Evolutionary conservation across 106 monocot species (phyloP), one percentile per base, ranked within the genome.

Genomic region (Amphibolis antarctica): DNA sequence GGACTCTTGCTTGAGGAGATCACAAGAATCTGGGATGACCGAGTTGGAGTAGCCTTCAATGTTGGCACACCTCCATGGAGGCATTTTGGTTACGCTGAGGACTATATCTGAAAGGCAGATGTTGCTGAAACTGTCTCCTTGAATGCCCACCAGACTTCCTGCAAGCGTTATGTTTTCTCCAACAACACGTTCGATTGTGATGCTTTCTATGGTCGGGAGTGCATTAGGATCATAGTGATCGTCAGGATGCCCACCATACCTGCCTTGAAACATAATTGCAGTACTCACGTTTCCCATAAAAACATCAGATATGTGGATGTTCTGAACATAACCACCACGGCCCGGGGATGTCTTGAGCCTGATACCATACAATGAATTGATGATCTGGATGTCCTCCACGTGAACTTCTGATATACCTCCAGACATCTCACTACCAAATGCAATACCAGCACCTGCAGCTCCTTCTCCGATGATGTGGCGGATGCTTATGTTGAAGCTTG

Each of bases 391-490:
- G 63, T 64, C 4, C 50, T 75, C 75, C n/a, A 48, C 78, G 2
- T 68, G 65, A 28, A 82, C 55, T 20, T 70, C 58, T 0, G 65
- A 61, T 29, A 82, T 64, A 1, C 77, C 82, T 12, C 82, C 82
- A 9, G 82, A 82, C 70, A 75, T 82, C 51, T 75, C 77, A 17
- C 82, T 77, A 12, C 78, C 78, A 44, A 82, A 52, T 42, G 82
- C 66, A 24, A 82, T 70, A 23, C 70, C 81, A 18, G 77, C 69
- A 47, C 77, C 69, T 6, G 26, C 13, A 18, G 26, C 12, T 53
- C 64, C 53, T 42, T 61, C 29, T n/a, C 69, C 73, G 9, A 46
- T 15, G 9, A 81, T 55, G 17, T 36, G 44, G 18, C 60, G 63
- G 46, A 81, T 77, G 62, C 49, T 77, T 24, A 81, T 77, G 53